Conservation (phyloP, 106 monocot genomes). For the Allium cepa region DNA sequence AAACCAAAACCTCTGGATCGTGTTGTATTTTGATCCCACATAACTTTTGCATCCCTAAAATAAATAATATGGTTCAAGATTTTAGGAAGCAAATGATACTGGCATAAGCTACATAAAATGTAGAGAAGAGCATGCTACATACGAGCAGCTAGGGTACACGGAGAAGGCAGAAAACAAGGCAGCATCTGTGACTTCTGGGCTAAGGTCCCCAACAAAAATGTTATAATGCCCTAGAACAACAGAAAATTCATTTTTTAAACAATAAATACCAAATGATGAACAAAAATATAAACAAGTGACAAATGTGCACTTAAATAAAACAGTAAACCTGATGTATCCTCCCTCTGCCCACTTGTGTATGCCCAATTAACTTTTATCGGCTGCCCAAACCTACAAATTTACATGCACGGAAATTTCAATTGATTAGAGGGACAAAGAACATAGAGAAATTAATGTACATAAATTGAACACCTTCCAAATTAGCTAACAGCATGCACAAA, state of each 20-base stretch:
- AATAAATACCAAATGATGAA: background rate
- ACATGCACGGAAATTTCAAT: background rate
- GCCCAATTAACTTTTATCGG: conserved; percentile 92
- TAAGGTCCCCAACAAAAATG: conserved; percentile 88
- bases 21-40: conserved; percentile 93
- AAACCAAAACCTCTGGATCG: conserved; percentile 86
- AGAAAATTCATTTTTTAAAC: background rate
- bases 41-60: conserved; percentile 69
- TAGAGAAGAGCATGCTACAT: conserved; percentile 15
- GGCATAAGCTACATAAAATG: background rate
- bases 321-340: conserved; percentile 68
- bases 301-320: background rate
- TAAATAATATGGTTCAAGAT: background rate
- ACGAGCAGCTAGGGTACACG: conserved; percentile 74
- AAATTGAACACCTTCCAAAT: no score
- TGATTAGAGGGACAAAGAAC: background rate
- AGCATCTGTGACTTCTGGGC: conserved; percentile 82
- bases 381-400: conserved; percentile 62
- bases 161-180: conserved; percentile 58
- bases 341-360: conserved; percentile 75
- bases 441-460: background rate
- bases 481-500: no score
- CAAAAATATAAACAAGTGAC: background rate
- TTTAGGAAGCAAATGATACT: background rate
- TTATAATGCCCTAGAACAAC: conserved; percentile 54